phyloP scores from a whole-genome alignment of 305 asterid species.

The Plantago lanceolata region DNA sequence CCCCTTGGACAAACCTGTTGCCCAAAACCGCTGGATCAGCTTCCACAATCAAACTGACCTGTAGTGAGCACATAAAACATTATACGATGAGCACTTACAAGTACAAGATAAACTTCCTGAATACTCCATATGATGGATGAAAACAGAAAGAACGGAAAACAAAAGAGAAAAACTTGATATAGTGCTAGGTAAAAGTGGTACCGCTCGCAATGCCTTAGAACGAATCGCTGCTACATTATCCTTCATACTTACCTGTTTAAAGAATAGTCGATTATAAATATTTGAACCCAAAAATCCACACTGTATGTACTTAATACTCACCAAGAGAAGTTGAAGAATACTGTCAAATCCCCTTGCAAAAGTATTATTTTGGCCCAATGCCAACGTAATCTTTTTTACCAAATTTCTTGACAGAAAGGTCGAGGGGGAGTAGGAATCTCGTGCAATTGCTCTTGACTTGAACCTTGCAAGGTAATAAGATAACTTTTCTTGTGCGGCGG shows the following conservation, averaged over 20 bases:
- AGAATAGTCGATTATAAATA: slow-evolving; percentile 19
- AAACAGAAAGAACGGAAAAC: slow-evolving; percentile 9
- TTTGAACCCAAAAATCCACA: slow-evolving; percentile 20
- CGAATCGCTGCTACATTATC: slow-evolving; percentile 96
- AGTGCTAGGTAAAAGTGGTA: slow-evolving; percentile 32
- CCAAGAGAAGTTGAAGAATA: slow-evolving; percentile 96
- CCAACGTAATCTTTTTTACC: slow-evolving; percentile 69
- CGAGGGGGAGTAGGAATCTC: slow-evolving; percentile 51
- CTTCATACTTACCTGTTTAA: slow-evolving; percentile 79
- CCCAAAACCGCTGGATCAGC: slow-evolving; percentile 99
- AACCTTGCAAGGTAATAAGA: slow-evolving; percentile 65
- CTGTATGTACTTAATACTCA: slow-evolving; percentile 41
- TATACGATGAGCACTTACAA: slow-evolving; percentile 25
- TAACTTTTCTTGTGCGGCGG: slow-evolving; percentile 60
- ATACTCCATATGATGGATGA: not conserved
- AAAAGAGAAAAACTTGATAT: slow-evolving; percentile 16
- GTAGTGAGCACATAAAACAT: slow-evolving; percentile 29
- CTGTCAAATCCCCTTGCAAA: slow-evolving; percentile 94
- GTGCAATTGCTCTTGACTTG: slow-evolving; percentile 69
- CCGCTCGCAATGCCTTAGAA: slow-evolving; percentile 98
- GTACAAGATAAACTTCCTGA: slow-evolving; percentile 12
- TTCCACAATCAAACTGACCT: slow-evolving; percentile 98
- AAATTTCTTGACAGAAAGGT: slow-evolving; percentile 68
- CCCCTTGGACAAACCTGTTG: slow-evolving; percentile 78
- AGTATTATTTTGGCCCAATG: slow-evolving; percentile 85